Conservation (phyloP, 2,329 filamentous ascomycete species). For the Epichloe gansuensis region DNA sequence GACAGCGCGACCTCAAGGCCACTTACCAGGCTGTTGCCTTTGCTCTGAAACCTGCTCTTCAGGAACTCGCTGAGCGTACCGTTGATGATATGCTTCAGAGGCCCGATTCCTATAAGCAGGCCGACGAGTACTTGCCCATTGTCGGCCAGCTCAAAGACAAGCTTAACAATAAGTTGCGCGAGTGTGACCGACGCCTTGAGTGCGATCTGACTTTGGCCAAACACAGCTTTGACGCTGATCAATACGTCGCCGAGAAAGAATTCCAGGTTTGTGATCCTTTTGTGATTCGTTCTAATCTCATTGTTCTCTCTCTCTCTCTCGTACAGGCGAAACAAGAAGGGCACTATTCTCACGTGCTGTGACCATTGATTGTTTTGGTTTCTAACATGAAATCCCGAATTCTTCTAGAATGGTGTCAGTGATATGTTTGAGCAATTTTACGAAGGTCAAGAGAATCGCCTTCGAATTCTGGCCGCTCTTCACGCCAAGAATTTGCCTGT, state of each 20-base stretch:
- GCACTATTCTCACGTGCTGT: neutral
- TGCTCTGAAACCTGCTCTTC: constrained; percentile 50
- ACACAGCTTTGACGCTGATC: constrained; percentile 21
- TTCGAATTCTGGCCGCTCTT: constrained; percentile 33
- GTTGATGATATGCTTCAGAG: constrained; percentile 45
- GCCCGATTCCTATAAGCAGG: constrained; percentile 38
- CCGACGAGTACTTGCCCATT: constrained; percentile 39
- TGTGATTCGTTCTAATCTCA: constrained; percentile 2
- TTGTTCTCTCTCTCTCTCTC: neutral
- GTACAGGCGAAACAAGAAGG: neutral
- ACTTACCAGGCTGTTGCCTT: constrained; percentile 51
- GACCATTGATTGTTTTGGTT: neutral
- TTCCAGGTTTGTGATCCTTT: constrained; percentile 25
- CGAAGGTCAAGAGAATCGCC: constrained; percentile 33
- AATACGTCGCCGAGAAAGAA: constrained; percentile 22
- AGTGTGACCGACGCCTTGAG: constrained; percentile 21
- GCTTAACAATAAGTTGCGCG: constrained; percentile 18
- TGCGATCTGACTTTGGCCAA: constrained; percentile 26
- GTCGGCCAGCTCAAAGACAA: constrained; percentile 33
- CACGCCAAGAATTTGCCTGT: constrained; percentile 31
- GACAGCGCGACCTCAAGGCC: constrained; percentile 55
- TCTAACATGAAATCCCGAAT: neutral
- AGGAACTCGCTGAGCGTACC: constrained; percentile 50
- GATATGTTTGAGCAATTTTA: constrained; percentile 29
- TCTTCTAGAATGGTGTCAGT: constrained; percentile 23